A percentile compares a stretch with the other conserved stretches of the same genome.
phyloP scores from a whole-genome alignment of 2,329 filamentous ascomycete species.

The Harringtonia aguacate region DNA sequence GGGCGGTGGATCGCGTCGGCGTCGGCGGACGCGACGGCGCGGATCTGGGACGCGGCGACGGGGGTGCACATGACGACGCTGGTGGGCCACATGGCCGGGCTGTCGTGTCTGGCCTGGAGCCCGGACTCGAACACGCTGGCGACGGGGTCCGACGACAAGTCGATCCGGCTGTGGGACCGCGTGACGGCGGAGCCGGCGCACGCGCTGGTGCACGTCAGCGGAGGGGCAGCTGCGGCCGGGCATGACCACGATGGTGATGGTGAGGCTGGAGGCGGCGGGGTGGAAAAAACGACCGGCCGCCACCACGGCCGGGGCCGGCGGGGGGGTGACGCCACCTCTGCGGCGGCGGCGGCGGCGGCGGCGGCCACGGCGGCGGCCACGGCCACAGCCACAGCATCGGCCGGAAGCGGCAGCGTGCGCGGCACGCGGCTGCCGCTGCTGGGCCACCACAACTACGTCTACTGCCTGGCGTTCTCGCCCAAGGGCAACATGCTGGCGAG shows the following conservation, averaged over 20 bases:
- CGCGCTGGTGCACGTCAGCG: conserved; percentile 13
- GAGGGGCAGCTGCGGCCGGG: conserved; percentile 1
- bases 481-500: conserved; percentile 96
- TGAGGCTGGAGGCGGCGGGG: background rate
- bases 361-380: background rate
- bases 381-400: conserved; percentile 7
- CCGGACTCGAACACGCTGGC: conserved; percentile 81
- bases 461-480: conserved; percentile 88
- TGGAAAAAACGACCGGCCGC: conserved; percentile 1
- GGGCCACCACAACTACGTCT: conserved; percentile 94
- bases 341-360: conserved; percentile 1
- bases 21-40: conserved; percentile 82
- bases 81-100: conserved; percentile 84
- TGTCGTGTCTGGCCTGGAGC: conserved; percentile 89
- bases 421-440: conserved; percentile 48
- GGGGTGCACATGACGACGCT: conserved; percentile 78
- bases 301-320: no score
- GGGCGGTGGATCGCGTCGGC: conserved; percentile 82
- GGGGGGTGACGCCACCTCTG: no score
- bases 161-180: conserved; percentile 83
- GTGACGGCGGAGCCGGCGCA: conserved; percentile 38
- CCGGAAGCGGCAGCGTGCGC: conserved; percentile 10
- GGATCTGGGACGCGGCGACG: conserved; percentile 76
- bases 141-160: conserved; percentile 91
- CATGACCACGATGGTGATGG: background rate